Base-by-base conservation (phyloP, 2,329 filamentous ascomycete species). In the Amylocarpus encephaloides region DNA sequence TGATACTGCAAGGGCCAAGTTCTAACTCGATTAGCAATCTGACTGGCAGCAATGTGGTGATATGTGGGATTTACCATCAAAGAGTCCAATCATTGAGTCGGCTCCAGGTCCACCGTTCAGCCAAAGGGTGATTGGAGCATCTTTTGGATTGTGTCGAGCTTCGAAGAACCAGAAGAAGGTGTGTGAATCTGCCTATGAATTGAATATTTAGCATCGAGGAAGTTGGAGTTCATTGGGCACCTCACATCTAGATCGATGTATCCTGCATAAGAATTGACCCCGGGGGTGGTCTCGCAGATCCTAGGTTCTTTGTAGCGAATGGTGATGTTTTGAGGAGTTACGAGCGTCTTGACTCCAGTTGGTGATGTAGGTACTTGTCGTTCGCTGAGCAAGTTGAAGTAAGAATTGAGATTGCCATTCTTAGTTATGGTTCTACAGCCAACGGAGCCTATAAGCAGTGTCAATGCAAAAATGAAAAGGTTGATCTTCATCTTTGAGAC, bases 1-100 rank as follows among this genome's bases (percentile, higher is more conserved):
- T 67, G 22, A 73, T 60, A 50, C 66, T 66, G 57, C 70, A 72
- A 40, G 70, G 70, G 10, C 70, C 70, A 36, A 69, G 62, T 60
- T 68, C 66, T 59, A 40, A 10, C n/a, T 16, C n/a, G 15, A 18
- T 49, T 30, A 40, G 52, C 32, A 18, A 34, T 16, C 15, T 7
- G 13, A 15, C 26, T 4, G 16, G 12, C 16, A 11, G 29, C n/a
- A 19, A 6, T 43, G 30, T 38, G 13, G 7, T n/a, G n/a, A 44
- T 26, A 29, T 34, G 30, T 10, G 15, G 9, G 18, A 34, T 48
- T 41, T 54, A 58, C 56, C 62, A 54, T 59, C 39, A 53, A 81
- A 80, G 2, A 82, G 61, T 1, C 78, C 77, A 51, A 80, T 75
- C 61, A 81, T 67, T 9, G 72, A 76, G 52, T 74, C 72, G 13